A percentile compares a stretch with the other conserved stretches of the same genome.
Conservation (phyloP, 2,329 filamentous ascomycete genomes). For the Pseudofabraea citricarpa region DNA sequence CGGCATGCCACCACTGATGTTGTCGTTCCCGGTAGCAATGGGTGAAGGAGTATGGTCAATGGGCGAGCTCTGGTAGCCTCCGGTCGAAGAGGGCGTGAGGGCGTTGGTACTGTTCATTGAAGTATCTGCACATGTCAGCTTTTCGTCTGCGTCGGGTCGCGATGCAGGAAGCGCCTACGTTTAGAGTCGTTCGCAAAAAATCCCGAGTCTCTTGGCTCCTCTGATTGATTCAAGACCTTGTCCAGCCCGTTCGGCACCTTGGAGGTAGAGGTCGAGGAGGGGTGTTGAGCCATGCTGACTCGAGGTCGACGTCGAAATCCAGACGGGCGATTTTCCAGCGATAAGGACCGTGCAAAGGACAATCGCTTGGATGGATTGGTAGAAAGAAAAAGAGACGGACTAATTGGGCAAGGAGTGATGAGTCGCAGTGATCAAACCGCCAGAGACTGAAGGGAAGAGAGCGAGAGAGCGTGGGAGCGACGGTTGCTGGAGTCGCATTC, state of each 20-base stretch:
- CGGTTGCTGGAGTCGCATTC: no score
- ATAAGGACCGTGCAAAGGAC: no score
- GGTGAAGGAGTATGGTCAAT: slow-evolving; percentile 61
- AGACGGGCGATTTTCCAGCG: no score
- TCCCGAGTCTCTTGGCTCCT: slow-evolving; percentile 2
- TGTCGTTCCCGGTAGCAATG: slow-evolving; percentile 36
- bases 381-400: no score
- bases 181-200: slow-evolving; percentile 14
- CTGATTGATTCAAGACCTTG: not conserved
- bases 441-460: no score
- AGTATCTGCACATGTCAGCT: slow-evolving; percentile 22
- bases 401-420: no score
- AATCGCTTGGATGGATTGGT: no score
- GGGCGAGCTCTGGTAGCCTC: slow-evolving; percentile 43
- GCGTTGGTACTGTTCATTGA: slow-evolving; percentile 37
- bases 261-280: not conserved
- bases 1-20: slow-evolving; percentile 36
- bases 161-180: no score
- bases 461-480: no score
- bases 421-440: no score
- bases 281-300: not conserved
- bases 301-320: no score
- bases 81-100: slow-evolving; percentile 36
- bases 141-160: slow-evolving; percentile 1
- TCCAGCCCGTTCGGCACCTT: not conserved